phyloP scores from a whole-genome alignment of 2,329 filamentous ascomycete genomes.

The Akanthomyces dipterigenus region DNA sequence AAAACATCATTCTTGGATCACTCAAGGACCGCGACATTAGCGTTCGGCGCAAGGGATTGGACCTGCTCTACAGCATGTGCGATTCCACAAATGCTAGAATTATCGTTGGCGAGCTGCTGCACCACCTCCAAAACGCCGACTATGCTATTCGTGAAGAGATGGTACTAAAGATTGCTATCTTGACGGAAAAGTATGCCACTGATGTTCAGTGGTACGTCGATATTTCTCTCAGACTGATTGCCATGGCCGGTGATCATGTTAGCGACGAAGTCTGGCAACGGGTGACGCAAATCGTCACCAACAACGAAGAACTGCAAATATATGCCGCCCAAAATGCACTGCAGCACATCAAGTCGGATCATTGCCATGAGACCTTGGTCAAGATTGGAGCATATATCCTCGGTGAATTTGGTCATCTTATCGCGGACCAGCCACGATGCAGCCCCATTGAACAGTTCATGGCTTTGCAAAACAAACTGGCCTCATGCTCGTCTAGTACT shows the following conservation, averaged over 20 bases:
- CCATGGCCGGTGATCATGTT: conserved; percentile 95
- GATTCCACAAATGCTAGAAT: conserved; percentile 89
- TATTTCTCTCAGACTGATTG: conserved; percentile 87
- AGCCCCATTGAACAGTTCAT: conserved; percentile 97
- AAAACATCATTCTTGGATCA: conserved; percentile 90
- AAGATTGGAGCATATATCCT: conserved; percentile 97
- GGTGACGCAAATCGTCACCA: conserved; percentile 97
- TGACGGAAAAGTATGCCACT: conserved; percentile 97
- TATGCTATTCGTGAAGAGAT: conserved; percentile 98
- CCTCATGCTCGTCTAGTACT: conserved; percentile 80
- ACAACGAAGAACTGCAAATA: conserved; percentile 96
- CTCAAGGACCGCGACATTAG: conserved; percentile 95
- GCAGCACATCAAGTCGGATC: conserved; percentile 84
- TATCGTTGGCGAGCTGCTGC: conserved; percentile 87
- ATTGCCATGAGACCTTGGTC: conserved; percentile 93
- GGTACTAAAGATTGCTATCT: conserved; percentile 96
- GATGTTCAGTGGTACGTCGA: conserved; percentile 99
- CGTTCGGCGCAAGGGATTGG: conserved; percentile 88
- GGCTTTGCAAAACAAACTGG: conserved; percentile 83
- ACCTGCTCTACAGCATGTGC: conserved; percentile 99
- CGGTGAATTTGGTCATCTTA: conserved; percentile 93
- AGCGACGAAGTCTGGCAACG: conserved; percentile 99
- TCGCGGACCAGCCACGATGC: conserved; percentile 85
- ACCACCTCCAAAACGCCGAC: conserved; percentile 92
- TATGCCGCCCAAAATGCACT: conserved; percentile 93